Percentiles rank a stretch among this genome's conserved stretches.
Conservation (phyloP, 345 rosid genomes). For the Diplotaxis tenuifolia region DNA sequence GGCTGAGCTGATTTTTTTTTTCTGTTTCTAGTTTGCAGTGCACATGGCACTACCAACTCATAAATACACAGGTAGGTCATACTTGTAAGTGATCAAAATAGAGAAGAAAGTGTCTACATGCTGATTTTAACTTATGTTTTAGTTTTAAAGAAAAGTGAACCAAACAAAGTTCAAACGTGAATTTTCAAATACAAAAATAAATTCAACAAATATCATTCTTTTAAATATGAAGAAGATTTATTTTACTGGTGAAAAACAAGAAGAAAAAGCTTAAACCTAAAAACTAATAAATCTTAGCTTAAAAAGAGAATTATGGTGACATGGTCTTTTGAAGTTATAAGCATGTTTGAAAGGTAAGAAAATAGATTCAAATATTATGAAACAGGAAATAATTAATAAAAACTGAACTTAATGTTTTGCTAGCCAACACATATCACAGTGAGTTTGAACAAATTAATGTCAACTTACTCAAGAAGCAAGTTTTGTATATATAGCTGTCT, state of each 20-base stretch:
- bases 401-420: too few species aligned
- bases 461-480: too few species aligned
- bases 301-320: background rate
- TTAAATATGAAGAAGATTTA: too few species aligned
- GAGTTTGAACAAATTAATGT: too few species aligned
- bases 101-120: slow-evolving; percentile 1
- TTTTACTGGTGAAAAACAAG: background rate
- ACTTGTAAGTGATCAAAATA: slow-evolving; percentile 17
- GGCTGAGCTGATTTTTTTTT: slow-evolving; percentile 15
- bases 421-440: too few species aligned
- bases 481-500: too few species aligned
- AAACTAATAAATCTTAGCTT: background rate
- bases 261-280: background rate
- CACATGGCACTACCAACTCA: slow-evolving; percentile 15
- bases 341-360: background rate
- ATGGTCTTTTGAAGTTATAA: background rate
- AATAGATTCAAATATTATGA: background rate
- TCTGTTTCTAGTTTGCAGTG: slow-evolving; percentile 18
- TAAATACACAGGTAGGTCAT: slow-evolving; percentile 25
- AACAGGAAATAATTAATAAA: too few species aligned
- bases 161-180: too few species aligned
- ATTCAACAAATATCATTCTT: too few species aligned
- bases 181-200: too few species aligned
- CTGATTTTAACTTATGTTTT: too few species aligned
- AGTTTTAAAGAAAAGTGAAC: too few species aligned